Base-by-base conservation (phyloP, 345 rosid species). In the Excoecaria cochinchinensis region DNA sequence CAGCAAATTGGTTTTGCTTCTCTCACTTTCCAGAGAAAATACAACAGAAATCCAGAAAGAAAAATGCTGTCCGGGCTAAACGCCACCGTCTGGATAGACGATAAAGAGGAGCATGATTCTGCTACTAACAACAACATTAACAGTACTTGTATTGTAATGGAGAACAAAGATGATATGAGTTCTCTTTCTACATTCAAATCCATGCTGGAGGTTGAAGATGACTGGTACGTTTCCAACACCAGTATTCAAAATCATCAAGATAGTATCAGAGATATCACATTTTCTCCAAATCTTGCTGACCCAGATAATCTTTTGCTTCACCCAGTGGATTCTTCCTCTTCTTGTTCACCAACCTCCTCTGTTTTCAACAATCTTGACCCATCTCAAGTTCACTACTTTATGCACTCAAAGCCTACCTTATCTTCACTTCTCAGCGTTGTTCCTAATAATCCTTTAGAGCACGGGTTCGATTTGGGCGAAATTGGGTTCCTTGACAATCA, bases 331-430 rank as follows among this genome's bases (percentile, higher is more conserved):
- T 88, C 89, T 22, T 85, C 89, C 17, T 78, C 92, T 47, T 86
- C 92, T 39, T 85, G 89, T 62, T 89, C 90, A 16, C 87, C 89
- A n/a, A 77, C 82, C 10, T 70, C 92, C 75, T 87, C 92, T 58
- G 85, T 89, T 80, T 89, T 89, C 81, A 87, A 85, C 86, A 85
- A 85, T 69, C 74, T 89, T 4, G 92, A 85, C 76, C 87, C 89
- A 16, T 87, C 89, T 85, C 92, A 87, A 70, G 82, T 80, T 16
- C 92, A 85, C 66, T 85, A 80, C 84, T 78, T 84, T 53, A 66
- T 85, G 85, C 81, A 83, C n/a, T 83, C 89, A 31, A 86, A 84
- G 65, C 81, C 76, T 53, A 48, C 60, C 42, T 40, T 86, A 47
- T 73, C 87, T 77, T 76, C 91, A 17, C 70, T 88, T 53, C 83